Conservation (phyloP, 768 basidiomycete genomes). For the Tricholoma terreum region DNA sequence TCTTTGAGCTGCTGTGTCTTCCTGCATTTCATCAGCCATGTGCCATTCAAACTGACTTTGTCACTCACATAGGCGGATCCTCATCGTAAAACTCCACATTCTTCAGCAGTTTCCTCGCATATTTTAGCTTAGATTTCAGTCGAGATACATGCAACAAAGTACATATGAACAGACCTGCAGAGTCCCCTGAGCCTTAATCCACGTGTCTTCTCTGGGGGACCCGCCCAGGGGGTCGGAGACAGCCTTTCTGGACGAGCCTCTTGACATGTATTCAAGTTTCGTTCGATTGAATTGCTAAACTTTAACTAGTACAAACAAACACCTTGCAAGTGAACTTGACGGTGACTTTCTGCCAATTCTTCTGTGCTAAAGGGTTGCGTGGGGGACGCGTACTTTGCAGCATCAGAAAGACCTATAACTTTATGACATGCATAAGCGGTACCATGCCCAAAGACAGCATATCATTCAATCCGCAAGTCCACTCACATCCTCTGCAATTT, state of each 20-base stretch:
- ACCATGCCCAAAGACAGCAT: constrained; percentile 68
- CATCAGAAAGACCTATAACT: constrained; percentile 9
- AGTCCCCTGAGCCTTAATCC: constrained; percentile 54
- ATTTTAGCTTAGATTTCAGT: constrained; percentile 33
- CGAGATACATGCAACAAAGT: background rate
- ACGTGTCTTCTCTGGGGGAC: constrained; percentile 29
- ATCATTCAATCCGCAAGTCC: constrained; percentile 61
- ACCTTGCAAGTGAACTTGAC: background rate
- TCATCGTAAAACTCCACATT: constrained; percentile 53
- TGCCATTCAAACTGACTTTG: no score
- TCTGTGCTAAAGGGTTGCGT: constrained; percentile 1
- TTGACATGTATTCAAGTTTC: constrained; percentile 53
- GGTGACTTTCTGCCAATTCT: background rate
- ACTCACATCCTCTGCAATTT: constrained; percentile 1
- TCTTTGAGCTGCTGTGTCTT: constrained; percentile 44
- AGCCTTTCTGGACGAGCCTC: constrained; percentile 53
- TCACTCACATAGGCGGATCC: constrained; percentile 42
- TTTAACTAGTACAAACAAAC: constrained; percentile 13
- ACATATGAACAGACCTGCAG: constrained; percentile 49
- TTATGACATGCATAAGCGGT: constrained; percentile 58
- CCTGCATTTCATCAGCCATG: constrained; percentile 11
- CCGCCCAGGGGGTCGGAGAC: constrained; percentile 35
- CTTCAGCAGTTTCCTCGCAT: constrained; percentile 53
- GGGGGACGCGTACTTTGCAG: background rate
- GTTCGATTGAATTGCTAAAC: constrained; percentile 8